Conservation (phyloP, 441 rosid genomes). For the Adansonia madagascariensis region DNA sequence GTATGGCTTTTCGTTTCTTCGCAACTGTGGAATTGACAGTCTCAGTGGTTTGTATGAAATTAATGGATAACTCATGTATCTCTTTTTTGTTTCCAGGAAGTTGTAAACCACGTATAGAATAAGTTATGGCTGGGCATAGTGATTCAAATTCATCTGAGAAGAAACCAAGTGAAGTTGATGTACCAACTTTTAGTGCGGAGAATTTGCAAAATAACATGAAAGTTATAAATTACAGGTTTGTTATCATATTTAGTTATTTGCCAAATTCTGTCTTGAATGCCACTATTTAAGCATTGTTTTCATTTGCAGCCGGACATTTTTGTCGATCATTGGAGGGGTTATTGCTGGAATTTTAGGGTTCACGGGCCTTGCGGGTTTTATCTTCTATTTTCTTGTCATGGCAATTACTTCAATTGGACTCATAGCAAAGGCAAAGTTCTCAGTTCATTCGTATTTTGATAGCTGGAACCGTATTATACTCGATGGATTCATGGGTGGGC, state of each 20-base stretch:
- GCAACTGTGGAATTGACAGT: background rate
- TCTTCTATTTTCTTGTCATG: constrained; percentile 85
- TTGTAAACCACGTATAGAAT: constrained; percentile 12
- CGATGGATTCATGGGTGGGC: constrained; percentile 91
- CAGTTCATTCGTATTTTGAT: constrained; percentile 73
- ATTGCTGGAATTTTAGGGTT: constrained; percentile 90
- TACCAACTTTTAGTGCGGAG: constrained; percentile 72
- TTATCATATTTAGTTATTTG: constrained; percentile 22
- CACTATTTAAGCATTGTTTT: constrained; percentile 20
- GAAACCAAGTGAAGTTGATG: constrained; percentile 65
- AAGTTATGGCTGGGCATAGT: constrained; percentile 53
- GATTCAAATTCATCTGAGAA: constrained; percentile 61
- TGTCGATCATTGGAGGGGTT: constrained; percentile 89
- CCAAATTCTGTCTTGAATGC: constrained; percentile 20
- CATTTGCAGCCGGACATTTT: constrained; percentile 84
- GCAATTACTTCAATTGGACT: constrained; percentile 79
- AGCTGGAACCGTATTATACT: constrained; percentile 75
- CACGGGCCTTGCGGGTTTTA: constrained; percentile 79
- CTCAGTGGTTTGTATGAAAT: background rate
- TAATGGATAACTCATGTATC: constrained; percentile 7
- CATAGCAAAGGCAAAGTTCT: constrained; percentile 81
- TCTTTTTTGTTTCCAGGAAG: constrained; percentile 18
- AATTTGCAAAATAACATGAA: constrained; percentile 89
- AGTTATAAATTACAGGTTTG: constrained; percentile 85
- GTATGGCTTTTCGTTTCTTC: no score